Conservation (phyloP, 2,329 filamentous ascomycete genomes). For the Diaporthe batatas region DNA sequence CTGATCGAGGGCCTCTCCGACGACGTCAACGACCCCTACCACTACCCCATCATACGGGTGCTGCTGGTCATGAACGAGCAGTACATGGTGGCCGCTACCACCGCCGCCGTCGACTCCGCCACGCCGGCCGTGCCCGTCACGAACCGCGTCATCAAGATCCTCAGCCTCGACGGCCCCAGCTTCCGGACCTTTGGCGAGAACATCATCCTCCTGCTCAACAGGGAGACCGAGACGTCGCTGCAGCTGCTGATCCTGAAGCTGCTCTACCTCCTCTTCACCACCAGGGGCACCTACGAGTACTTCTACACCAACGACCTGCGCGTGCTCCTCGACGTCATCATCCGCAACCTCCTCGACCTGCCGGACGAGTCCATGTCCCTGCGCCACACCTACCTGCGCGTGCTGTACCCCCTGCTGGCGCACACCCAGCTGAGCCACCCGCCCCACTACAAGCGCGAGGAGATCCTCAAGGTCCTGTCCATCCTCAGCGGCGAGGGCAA, state of each 20-base stretch:
- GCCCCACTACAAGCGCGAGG: slow-evolving; percentile 91
- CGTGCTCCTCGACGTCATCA: slow-evolving; percentile 94
- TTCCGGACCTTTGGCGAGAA: slow-evolving; percentile 99
- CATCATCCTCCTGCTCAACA: slow-evolving; percentile 93
- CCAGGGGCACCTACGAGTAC: slow-evolving; percentile 91
- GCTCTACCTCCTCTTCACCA: slow-evolving; percentile 95
- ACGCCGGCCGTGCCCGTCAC: slow-evolving; percentile 72
- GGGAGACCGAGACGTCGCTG: slow-evolving; percentile 92
- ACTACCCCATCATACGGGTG: slow-evolving; percentile 94
- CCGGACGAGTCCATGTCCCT: slow-evolving; percentile 84
- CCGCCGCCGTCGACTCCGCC: slow-evolving; percentile 57
- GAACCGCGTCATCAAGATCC: slow-evolving; percentile 92
- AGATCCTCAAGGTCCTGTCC: slow-evolving; percentile 81
- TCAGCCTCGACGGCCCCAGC: slow-evolving; percentile 82
- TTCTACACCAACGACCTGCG: slow-evolving; percentile 98
- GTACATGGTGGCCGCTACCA: slow-evolving; percentile 86
- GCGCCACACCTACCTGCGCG: slow-evolving; percentile 93
- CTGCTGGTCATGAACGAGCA: slow-evolving; percentile 97
- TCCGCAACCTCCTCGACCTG: slow-evolving; percentile 95
- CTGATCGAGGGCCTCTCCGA: slow-evolving; percentile 90
- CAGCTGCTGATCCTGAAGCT: slow-evolving; percentile 97
- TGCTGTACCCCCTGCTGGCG: slow-evolving; percentile 89
- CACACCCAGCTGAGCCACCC: slow-evolving; percentile 91
- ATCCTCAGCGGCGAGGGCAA: slow-evolving; percentile 77
- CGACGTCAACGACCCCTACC: slow-evolving; percentile 92